These are phyloP conservation scores for Hippophae tibetana DNA, from an alignment of 306 rosid genomes.

Conservation along the genomic window DNA sequence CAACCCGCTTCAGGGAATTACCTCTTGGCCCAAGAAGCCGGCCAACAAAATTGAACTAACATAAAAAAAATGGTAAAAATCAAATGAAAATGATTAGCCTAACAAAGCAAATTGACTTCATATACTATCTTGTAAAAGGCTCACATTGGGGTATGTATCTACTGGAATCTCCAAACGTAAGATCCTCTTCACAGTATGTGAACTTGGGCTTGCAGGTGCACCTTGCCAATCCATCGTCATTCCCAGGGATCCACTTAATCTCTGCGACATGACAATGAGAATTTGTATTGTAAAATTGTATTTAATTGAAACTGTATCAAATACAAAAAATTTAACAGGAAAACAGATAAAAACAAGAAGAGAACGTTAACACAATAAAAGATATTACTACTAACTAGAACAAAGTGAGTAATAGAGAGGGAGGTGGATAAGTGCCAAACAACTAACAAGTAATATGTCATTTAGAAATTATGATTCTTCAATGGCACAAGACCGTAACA, in stretches of 20 bases:
- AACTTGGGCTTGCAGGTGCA: slow-evolving; percentile 92
- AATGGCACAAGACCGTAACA: too few species aligned
- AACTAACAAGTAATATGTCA: too few species aligned
- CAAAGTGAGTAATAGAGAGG: too few species aligned
- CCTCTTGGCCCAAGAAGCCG: slow-evolving; percentile 96
- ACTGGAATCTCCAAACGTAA: slow-evolving; percentile 94
- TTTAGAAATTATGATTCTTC: too few species aligned
- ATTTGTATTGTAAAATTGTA: too few species aligned
- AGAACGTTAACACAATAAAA: background rate
- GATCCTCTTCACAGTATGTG: slow-evolving; percentile 76
- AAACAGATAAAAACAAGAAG: background rate
- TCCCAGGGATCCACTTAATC: slow-evolving; percentile 65
- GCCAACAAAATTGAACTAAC: slow-evolving; percentile 89
- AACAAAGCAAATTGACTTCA: too few species aligned
- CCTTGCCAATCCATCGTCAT: slow-evolving; percentile 99
- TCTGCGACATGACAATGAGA: slow-evolving; percentile 31
- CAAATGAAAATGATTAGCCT: too few species aligned
- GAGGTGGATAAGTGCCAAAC: too few species aligned
- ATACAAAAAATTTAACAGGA: too few species aligned
- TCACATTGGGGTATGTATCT: slow-evolving; percentile 78
- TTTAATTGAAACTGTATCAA: too few species aligned
- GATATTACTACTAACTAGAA: too few species aligned
- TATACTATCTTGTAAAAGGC: slow-evolving; percentile 3
- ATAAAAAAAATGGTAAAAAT: too few species aligned
- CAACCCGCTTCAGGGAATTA: slow-evolving; percentile 90